Percentiles rank a stretch among this genome's conserved stretches.
Evolutionary conservation across 202 grass and related monocot genomes (phyloP).

Genomic region (Setaria italica): DNA sequence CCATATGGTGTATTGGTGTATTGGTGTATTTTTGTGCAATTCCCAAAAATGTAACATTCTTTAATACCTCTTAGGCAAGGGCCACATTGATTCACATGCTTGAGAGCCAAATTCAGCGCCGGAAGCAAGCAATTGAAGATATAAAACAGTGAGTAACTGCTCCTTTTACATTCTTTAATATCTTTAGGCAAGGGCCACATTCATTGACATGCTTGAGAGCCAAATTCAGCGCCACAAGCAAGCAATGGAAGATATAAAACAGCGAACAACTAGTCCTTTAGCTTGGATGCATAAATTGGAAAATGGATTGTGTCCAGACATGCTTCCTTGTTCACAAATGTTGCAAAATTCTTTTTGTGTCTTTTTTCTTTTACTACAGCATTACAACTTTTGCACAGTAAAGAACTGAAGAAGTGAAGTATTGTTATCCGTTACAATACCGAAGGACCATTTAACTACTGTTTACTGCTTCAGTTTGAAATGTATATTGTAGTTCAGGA

Average conservation of each 20-base stretch:
- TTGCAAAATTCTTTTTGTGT: neutral
- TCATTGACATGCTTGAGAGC: conserved; percentile 88
- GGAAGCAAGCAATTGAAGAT: conserved; percentile 90
- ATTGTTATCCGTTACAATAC: neutral
- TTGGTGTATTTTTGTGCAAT: conserved; percentile 15
- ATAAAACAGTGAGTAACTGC: conserved; percentile 61
- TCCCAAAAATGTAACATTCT: neutral
- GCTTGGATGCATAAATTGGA: conserved; percentile 1
- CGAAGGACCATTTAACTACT: neutral
- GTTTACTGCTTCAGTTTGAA: neutral
- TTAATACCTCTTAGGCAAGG: conserved; percentile 69
- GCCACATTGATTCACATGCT: conserved; percentile 94
- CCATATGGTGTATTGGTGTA: neutral
- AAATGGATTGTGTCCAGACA: too few species aligned
- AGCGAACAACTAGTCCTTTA: conserved; percentile 49
- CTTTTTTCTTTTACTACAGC: neutral
- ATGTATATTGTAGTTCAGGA: neutral
- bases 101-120: conserved; percentile 81
- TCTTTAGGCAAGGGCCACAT: conserved; percentile 81
- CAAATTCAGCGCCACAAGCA: conserved; percentile 83
- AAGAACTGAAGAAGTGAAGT: neutral
- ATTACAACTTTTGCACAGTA: neutral
- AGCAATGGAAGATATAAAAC: conserved; percentile 89
- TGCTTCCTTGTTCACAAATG: neutral
- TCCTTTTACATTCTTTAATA: conserved; percentile 6